Base-by-base conservation (phyloP, 2,329 filamentous ascomycete species). In the Didymella pinodella region DNA sequence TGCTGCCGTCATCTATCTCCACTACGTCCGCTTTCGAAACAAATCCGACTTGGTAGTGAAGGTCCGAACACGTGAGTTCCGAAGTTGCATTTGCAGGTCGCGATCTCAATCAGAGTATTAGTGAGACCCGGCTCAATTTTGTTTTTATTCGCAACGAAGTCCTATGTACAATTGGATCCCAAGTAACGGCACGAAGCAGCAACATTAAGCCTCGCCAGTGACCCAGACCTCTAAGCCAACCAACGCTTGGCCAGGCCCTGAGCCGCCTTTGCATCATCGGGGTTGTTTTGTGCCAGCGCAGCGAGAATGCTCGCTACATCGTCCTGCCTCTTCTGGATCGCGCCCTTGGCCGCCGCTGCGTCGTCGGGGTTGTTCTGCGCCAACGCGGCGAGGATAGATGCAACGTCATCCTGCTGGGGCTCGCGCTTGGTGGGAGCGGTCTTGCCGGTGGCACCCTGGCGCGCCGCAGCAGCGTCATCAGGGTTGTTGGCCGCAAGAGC, bases 401-500 rank as follows among this genome's bases (percentile, higher is more conserved):
- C 45, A 31, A 66, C 41, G 32, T 66, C 64, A 11, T 63, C 59
- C 47, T 50, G 40, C 47, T 50, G 40, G 43, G 62, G 59, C 40
- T 56, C 45, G 25, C 47, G 54, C 41, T 51, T 57, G 40, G 54
- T 41, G 12, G 46, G 31, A 16, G 47, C n/a, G 29, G 41, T 4
- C 47, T 46, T 49, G 47, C 38, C 36, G 6, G 46, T 29, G 40
- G 26, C 12, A 44, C 50, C 60, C 41, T 65, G 62, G 40, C 59
- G 49, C 20, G 67, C 67, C 11, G 67, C 67, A 11, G 62, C 66
- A 11, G 68, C 68, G 38, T 70, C 68, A 11, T 70, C 69, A 0
- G 69, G 69, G 59, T 64, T 72, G 48, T 70, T 69, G 0, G 51
- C 59, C 32, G 55, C 57, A 4, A 72, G 65, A 2, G 68, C 69